Percentiles rank a stretch among this genome's conserved stretches.
Conservation (phyloP, 306 rosid species). For the Hylodesmum podocarpum region DNA sequence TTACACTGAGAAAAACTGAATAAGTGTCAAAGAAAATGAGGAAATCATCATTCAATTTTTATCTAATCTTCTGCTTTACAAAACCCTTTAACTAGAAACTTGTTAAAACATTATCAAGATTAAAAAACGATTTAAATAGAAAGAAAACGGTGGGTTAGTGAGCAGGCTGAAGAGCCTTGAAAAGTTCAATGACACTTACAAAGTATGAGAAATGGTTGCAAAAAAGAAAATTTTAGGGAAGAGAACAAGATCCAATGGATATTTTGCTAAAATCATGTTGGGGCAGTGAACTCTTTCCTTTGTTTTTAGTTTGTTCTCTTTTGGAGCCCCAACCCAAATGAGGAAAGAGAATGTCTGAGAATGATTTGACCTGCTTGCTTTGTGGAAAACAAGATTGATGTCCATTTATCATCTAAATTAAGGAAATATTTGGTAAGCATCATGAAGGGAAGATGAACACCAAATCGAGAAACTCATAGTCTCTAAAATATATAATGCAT, state of each 20-base stretch:
- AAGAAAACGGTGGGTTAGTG: neutral
- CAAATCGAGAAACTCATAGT: conserved; percentile 36
- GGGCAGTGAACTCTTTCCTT: neutral
- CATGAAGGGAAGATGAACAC: conserved; percentile 18
- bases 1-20: neutral
- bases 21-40: neutral
- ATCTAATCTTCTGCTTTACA: neutral
- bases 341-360: conserved; percentile 63
- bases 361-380: conserved; percentile 35
- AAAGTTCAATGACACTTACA: neutral
- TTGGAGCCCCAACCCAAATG: conserved; percentile 49
- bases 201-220: neutral
- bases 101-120: neutral
- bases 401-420: conserved; percentile 37
- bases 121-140: neutral
- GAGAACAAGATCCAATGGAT: neutral
- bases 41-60: neutral
- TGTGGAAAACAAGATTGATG: conserved; percentile 56
- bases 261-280: neutral
- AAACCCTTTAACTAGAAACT: neutral
- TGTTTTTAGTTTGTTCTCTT: conserved; percentile 31
- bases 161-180: neutral
- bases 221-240: neutral
- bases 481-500: conserved; percentile 25
- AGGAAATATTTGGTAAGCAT: conserved; percentile 38